phyloP scores from a whole-genome alignment of 2,329 filamentous ascomycete species.

The Ceratocystis ficicola region DNA sequence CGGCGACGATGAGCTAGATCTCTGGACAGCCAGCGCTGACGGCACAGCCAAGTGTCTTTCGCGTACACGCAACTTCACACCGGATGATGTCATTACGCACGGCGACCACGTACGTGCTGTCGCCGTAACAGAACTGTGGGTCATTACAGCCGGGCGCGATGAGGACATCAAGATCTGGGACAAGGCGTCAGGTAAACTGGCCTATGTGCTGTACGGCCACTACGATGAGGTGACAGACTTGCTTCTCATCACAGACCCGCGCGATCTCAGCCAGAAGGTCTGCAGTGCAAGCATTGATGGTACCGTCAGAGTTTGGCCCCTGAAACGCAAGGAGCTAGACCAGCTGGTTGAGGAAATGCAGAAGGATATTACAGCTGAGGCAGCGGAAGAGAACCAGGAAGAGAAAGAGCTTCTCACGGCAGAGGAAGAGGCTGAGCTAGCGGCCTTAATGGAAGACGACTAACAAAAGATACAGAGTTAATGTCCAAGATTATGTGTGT shows the following conservation, averaged over 20 bases:
- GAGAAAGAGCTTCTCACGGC: constrained; percentile 53
- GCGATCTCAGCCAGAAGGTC: constrained; percentile 37
- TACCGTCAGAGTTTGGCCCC: constrained; percentile 73
- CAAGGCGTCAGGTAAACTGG: constrained; percentile 54
- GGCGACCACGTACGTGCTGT: constrained; percentile 85
- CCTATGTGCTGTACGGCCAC: constrained; percentile 68
- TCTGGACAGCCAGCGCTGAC: constrained; percentile 91
- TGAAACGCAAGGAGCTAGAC: constrained; percentile 49
- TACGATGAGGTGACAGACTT: constrained; percentile 87
- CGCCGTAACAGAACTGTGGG: constrained; percentile 60
- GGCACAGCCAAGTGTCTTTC: constrained; percentile 73
- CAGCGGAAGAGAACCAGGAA: constrained; percentile 38
- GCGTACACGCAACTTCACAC: constrained; percentile 53
- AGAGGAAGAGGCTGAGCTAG: constrained; percentile 87
- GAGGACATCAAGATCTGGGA: constrained; percentile 92
- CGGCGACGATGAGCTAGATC: constrained; percentile 49
- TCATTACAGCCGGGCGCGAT: constrained; percentile 78
- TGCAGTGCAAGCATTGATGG: constrained; percentile 83
- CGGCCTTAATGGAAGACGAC: constrained; percentile 69
- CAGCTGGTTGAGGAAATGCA: constrained; percentile 36
- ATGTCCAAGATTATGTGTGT: background rate
- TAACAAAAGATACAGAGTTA: background rate
- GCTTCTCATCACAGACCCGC: constrained; percentile 42
- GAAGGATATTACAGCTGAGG: constrained; percentile 35
- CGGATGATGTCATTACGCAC: constrained; percentile 62